A percentile compares a stretch with the other conserved stretches of the same genome.
Conservation (phyloP, 208 protist genomes). For the Balamuthia mandrillaris region DNA sequence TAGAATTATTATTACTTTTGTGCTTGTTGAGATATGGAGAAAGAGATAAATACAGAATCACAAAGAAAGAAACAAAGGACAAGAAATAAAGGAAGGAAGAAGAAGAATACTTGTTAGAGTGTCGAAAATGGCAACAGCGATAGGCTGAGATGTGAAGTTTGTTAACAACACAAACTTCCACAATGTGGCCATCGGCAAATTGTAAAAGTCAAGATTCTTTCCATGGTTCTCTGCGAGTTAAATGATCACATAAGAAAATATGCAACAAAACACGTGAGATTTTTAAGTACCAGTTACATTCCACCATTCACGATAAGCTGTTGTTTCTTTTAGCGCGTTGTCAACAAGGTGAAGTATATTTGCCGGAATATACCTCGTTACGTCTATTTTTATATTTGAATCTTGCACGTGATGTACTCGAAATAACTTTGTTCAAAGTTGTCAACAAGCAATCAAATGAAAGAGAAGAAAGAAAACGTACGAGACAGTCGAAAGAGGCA, state of each 20-base stretch:
- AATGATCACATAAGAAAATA: background rate
- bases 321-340: background rate
- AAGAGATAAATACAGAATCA: background rate
- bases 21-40: background rate
- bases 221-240: background rate
- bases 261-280: no score
- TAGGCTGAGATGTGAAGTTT: slow-evolving; percentile 11
- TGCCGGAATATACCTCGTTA: background rate
- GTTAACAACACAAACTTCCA: background rate
- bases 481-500: background rate
- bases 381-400: background rate
- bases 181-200: background rate
- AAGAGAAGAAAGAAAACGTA: background rate
- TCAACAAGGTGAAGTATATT: background rate
- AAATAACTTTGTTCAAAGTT: background rate
- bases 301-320: background rate
- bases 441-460: background rate
- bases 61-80: background rate
- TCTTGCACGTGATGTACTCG: background rate
- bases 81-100: background rate
- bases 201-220: slow-evolving; percentile 26
- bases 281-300: slow-evolving; percentile 7
- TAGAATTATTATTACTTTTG: no score
- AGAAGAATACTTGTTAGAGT: background rate
- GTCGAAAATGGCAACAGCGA: background rate